These are phyloP conservation scores for Aspergillus glaucus DNA, from an alignment of 2,329 filamentous ascomycete species.

Conservation along the genomic window DNA sequence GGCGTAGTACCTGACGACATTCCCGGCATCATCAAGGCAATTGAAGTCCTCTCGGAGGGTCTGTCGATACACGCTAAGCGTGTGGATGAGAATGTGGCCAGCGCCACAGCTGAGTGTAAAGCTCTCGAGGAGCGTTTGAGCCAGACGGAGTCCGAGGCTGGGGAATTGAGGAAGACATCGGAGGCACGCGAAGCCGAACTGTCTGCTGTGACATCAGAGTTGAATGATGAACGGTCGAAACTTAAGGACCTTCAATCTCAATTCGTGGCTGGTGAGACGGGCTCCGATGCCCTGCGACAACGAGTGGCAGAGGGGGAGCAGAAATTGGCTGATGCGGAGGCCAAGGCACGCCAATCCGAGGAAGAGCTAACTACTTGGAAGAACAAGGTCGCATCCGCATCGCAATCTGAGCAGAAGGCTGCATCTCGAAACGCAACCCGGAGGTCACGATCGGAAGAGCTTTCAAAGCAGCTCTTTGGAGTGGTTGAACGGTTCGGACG, in stretches of 20 bases:
- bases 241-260: constrained; percentile 62
- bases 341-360: constrained; percentile 68
- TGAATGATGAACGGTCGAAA: constrained; percentile 63
- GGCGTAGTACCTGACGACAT: constrained; percentile 52
- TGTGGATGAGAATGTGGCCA: constrained; percentile 53
- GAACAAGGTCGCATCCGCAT: constrained; percentile 46
- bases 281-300: constrained; percentile 70
- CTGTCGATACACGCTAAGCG: constrained; percentile 55
- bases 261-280: constrained; percentile 76
- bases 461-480: constrained; percentile 74
- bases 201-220: constrained; percentile 43
- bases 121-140: constrained; percentile 50
- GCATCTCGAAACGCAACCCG: constrained; percentile 61
- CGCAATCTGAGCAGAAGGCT: constrained; percentile 26
- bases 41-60: constrained; percentile 54
- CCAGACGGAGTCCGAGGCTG: constrained; percentile 54
- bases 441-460: constrained; percentile 67
- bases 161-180: constrained; percentile 48
- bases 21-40: constrained; percentile 52
- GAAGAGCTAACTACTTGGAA: constrained; percentile 66
- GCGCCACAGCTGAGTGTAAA: constrained; percentile 60
- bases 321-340: constrained; percentile 66
- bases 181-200: constrained; percentile 48
- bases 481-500: constrained; percentile 79
- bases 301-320: constrained; percentile 69